phyloP scores from a whole-genome alignment of 2,329 filamentous ascomycete genomes.

The Knufia petricola region DNA sequence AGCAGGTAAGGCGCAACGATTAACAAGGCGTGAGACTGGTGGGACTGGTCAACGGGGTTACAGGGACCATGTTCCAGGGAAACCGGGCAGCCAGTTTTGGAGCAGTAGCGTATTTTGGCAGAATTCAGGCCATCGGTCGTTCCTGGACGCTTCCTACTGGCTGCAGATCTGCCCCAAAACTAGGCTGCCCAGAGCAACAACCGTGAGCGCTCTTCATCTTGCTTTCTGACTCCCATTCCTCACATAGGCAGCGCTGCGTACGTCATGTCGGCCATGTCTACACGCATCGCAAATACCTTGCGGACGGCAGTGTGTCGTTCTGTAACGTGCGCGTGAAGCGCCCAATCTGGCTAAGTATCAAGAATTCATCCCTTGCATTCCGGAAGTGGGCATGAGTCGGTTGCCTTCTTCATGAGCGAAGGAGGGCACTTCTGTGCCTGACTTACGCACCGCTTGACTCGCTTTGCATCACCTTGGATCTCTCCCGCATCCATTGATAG shows the following conservation, averaged over 20 bases:
- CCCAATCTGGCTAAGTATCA: neutral
- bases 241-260: neutral
- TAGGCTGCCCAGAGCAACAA: constrained; percentile 7
- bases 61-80: neutral
- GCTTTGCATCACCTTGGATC: neutral
- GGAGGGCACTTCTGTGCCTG: neutral
- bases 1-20: neutral
- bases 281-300: constrained; percentile 1
- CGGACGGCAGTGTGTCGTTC: neutral
- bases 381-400: neutral
- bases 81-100: neutral
- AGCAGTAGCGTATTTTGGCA: constrained; percentile 3
- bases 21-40: neutral
- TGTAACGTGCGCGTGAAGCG: constrained; percentile 4
- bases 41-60: too few species aligned
- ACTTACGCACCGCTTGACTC: neutral
- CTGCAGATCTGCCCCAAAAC: neutral
- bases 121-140: neutral
- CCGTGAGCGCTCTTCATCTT: neutral
- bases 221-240: neutral
- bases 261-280: constrained; percentile 4
- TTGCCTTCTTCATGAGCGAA: neutral
- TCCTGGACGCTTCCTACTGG: neutral
- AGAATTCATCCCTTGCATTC: constrained; percentile 3
- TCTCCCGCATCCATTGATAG: neutral